A percentile compares a stretch with the other conserved stretches of the same genome.
These are phyloP conservation scores for Neurospora sp. DNA, from an alignment of 495 filamentous ascomycete species.

Conservation along the genomic window DNA sequence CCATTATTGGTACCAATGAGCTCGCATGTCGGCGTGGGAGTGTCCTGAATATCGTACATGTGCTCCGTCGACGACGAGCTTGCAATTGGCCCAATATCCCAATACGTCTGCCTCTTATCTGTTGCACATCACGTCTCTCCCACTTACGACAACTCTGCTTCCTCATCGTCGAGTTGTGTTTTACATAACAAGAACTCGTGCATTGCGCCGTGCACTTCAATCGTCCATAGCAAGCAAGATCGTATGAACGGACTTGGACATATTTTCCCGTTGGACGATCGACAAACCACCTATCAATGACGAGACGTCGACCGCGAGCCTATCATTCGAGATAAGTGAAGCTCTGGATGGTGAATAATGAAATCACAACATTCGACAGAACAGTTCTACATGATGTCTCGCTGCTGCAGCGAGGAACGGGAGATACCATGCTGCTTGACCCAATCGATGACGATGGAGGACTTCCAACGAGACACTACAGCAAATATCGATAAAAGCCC, in stretches of 20 bases:
- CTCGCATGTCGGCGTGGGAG: slow-evolving; percentile 8
- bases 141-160: background rate
- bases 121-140: slow-evolving; percentile 1
- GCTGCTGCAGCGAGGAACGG: background rate
- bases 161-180: background rate
- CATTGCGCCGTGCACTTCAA: background rate
- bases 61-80: background rate
- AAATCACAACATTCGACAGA: background rate
- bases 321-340: background rate
- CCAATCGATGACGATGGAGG: background rate
- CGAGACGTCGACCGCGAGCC: background rate
- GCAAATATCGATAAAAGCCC: background rate
- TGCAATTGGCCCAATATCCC: slow-evolving; percentile 2
- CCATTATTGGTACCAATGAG: slow-evolving; percentile 11
- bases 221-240: background rate
- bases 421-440: background rate
- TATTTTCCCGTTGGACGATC: background rate
- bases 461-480: background rate
- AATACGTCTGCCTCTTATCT: slow-evolving; percentile 12
- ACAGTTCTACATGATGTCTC: background rate
- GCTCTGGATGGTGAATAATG: background rate
- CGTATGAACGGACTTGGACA: background rate
- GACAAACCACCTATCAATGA: background rate
- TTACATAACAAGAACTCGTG: slow-evolving; percentile 12
- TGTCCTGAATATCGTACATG: background rate